Evolutionary conservation across 1,139 yeast species (phyloP), one percentile per base, ranked within the genome.

Genomic region (Geotrichum candidum): DNA sequence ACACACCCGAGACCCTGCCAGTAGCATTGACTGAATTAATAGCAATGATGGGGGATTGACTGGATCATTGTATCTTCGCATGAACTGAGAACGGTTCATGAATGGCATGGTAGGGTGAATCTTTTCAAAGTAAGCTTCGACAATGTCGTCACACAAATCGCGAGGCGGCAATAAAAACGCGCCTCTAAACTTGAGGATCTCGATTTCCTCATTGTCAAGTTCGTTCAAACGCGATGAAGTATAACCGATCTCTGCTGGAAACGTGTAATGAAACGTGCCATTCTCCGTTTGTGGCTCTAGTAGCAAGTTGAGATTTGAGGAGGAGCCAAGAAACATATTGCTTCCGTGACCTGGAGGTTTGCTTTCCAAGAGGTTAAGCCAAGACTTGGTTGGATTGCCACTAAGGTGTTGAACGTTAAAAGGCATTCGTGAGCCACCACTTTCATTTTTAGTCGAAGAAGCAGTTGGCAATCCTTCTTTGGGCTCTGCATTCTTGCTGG

Each of bases 61-160:
- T 0, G 89, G 84, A 67, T 86, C 86, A 64, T 81, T 76, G 69
- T 82, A 83, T 51, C 76, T 76, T 58, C 78, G 72, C 85, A 86
- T 82, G 70, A 89, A 89, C 68, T 80, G 80, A 0, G 84, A 77
- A 56, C 86, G 77, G 73, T 88, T 84, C 61, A 89, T 77, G n/a
- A 88, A 82, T 1, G 96, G 96, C 75, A 86, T 82, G 54, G 83
- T 72, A 0, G 91, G 91, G 62, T 87, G 90, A 57, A 87, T 84
- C 65, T 82, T 82, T 61, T 82, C 84, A 69, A 89, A 89, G 73
- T 81, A 89, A 53, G 83, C 77, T 58, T 84, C 80, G 53, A 89
- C 81, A 65, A 86, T 78, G 67, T 84, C 88, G 67, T 83, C 83
- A 61, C 89, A 82, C 22, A 87, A 77, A 54, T 82, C 84, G 54